Evolutionary conservation across 2,329 filamentous ascomycete genomes (phyloP), one percentile per base, ranked within the genome.

Genomic region (Exophiala sideris): DNA sequence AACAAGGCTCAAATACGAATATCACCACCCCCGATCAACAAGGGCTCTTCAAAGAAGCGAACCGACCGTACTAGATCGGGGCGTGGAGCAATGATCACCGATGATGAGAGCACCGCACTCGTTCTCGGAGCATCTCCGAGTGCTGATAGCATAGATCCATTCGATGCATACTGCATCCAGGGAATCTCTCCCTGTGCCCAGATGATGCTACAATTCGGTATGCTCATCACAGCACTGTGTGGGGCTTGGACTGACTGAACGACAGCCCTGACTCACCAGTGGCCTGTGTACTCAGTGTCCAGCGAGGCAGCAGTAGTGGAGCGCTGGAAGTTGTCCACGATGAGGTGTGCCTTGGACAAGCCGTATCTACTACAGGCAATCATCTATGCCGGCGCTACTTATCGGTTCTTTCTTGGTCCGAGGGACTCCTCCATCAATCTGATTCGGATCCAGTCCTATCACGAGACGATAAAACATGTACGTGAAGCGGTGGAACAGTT

Each of bases 191-290:
- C 45, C 20, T 29, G 12, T 38, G 36, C 34, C 4, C 45, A 48
- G 18, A 21, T 14, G 14, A 39, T 48, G 32, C 34, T 48, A 16
- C 45, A 48, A 10, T 48, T 48, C 20, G 45, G 45, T 48, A 39
- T 7, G 34, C 24, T 6, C 5, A 8, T 29, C 14, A 8, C 10
- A 44, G 10, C 18, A 11, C n/a, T 24, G 11, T 5, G 11, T 38
- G 9, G 10, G 12, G 6, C 18, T n/a, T 6, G 20, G 20, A 16
- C 20, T 8, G 21, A 12, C 7, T 11, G 29, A 42, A 5, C 10
- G 16, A 9, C 45, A 48, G 45, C 45, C n/a, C 24, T 48, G 3
- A 48, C 36, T 5, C 45, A 48, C 10, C 45, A 48, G 9, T 48
- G 34, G 34, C 33, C 33, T 21, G n/a, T 14, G 11, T 48, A 38